Evolutionary conservation across 2,329 filamentous ascomycete species (phyloP).

Genomic region (Elsinoe australis): DNA sequence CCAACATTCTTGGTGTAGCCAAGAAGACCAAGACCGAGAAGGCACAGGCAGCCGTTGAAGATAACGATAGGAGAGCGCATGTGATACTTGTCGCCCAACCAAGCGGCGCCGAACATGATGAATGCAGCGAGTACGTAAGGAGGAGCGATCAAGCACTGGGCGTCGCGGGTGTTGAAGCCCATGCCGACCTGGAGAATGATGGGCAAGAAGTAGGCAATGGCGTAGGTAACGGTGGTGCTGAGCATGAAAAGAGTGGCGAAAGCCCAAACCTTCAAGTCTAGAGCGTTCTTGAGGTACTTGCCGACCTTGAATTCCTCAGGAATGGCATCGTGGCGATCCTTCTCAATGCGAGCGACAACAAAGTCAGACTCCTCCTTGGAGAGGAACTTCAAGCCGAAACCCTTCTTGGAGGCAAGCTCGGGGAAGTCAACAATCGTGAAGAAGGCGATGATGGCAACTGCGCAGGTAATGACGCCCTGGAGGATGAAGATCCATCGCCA

Average conservation of each 20-base stretch:
- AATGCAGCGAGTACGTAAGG: slow-evolving; percentile 30
- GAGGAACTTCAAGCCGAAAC: slow-evolving; percentile 34
- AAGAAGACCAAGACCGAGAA: slow-evolving; percentile 30
- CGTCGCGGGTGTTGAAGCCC: slow-evolving; percentile 27
- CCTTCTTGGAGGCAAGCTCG: slow-evolving; percentile 1
- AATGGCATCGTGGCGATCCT: slow-evolving; percentile 43
- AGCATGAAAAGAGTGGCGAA: slow-evolving; percentile 51
- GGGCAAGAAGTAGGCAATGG: slow-evolving; percentile 32
- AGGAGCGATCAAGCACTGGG: slow-evolving; percentile 30
- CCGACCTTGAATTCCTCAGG: slow-evolving; percentile 40
- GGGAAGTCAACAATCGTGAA: slow-evolving; percentile 42
- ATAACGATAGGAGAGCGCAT: slow-evolving; percentile 31
- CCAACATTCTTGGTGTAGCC: slow-evolving; percentile 27
- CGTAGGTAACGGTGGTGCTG: slow-evolving; percentile 50
- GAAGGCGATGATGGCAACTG: slow-evolving; percentile 35
- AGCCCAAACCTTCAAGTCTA: slow-evolving; percentile 49
- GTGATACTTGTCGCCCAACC: slow-evolving; percentile 29
- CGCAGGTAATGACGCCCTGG: slow-evolving; percentile 37
- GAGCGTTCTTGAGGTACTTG: slow-evolving; percentile 42
- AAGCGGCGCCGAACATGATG: slow-evolving; percentile 27
- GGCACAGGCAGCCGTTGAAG: slow-evolving; percentile 28
- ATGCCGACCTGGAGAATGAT: slow-evolving; percentile 32
- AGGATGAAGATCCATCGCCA: slow-evolving; percentile 37
- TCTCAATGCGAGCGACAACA: slow-evolving; percentile 45
- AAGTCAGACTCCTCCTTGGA: slow-evolving; percentile 41